Base-by-base conservation (phyloP, 1,284 basidiomycete species). In the Puccinia brachypodii region DNA sequence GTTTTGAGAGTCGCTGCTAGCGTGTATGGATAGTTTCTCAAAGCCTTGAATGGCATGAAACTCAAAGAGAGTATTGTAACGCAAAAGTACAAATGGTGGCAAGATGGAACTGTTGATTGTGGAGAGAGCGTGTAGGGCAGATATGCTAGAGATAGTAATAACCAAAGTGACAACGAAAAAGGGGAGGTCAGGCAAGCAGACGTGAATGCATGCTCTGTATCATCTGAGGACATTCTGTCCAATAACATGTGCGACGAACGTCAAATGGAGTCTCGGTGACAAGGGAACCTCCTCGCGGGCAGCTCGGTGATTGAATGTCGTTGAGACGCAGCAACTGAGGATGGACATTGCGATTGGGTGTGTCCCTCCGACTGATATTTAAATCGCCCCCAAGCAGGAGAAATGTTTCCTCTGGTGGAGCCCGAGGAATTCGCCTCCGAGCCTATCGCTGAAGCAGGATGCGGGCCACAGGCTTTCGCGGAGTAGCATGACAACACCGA, bases 1-100 rank as follows among this genome's bases (percentile, higher is more conserved):
- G 64, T n/a, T 38, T 42, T 68, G 64, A 68, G 28, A 7, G 31
- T 68, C 64, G 40, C 64, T 68, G 64, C 62, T 64, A 64, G 62
- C 40, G 64, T 68, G 38, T 42, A 44, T 68, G 64, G 14, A 68
- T 25, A 68, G 53, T 56, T 68, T 1, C 36, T n/a, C 22, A 68
- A 36, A 14, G 31, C 38, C 40, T n/a, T 19, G 36, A 68, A 42
- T 44, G 38, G 64, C 11, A 68, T 44, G 38, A 68, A 68, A 4
- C 64, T 68, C 22, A 68, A 42, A 44, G 40, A 68, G 44, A 44
- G 38, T 42, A 8, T 44, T 40, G 13, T 2, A n/a, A 40, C 62
- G 33, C 36, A 11, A 68, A 42, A 44, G 44, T 68, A 28, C 62
- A 44, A 44, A 44, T 22, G 64, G 36, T 38, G 40, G 36, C 64